These are phyloP conservation scores for Mortierella alpina DNA, from an alignment of 192 early-diverging fungal genomes.

Conservation along the genomic window DNA sequence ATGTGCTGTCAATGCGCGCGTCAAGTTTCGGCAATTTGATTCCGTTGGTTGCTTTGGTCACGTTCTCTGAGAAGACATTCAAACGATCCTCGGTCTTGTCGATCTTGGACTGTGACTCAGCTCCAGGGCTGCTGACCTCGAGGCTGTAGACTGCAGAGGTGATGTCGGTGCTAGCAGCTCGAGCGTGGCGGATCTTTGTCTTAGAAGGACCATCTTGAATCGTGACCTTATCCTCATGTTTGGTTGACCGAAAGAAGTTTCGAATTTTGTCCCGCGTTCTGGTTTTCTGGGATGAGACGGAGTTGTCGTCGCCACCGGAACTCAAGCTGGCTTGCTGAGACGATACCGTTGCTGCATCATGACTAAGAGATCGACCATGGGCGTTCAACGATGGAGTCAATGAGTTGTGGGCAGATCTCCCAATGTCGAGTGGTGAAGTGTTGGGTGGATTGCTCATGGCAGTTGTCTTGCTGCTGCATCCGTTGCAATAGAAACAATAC, in stretches of 20 bases:
- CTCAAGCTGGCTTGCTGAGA: neutral
- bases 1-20: neutral
- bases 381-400: neutral
- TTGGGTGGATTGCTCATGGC: neutral
- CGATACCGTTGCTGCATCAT: neutral
- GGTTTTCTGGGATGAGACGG: neutral
- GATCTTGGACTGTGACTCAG: neutral
- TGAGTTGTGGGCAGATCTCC: neutral
- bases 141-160: neutral
- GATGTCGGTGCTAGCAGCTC: conserved; percentile 5
- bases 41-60: neutral
- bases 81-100: neutral
- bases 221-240: neutral
- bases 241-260: neutral
- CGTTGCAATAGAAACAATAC: neutral
- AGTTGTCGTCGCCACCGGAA: neutral
- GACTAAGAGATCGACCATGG: neutral
- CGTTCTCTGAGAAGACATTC: neutral
- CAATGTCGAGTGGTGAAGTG: neutral
- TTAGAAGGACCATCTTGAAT: neutral
- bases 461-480: neutral
- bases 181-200: neutral
- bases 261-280: conserved; percentile 3
- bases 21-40: neutral
- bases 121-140: neutral